Conservation (phyloP, 176 grass and related monocot genomes). For the Eleusine indica region DNA sequence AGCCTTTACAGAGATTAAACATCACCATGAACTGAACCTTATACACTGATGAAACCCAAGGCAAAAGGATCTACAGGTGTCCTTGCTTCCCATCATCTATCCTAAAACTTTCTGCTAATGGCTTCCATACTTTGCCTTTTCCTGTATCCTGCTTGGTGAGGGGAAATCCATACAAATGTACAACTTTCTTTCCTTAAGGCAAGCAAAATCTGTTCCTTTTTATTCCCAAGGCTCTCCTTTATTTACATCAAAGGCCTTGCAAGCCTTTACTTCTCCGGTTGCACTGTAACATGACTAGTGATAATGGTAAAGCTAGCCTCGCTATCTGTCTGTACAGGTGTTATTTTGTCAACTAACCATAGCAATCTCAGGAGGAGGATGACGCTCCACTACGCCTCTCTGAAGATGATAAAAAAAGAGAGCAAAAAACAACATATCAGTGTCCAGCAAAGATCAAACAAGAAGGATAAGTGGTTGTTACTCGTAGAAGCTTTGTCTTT, state of each 20-base stretch:
- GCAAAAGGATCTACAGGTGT: constrained; percentile 74
- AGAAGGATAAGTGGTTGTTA: not conserved
- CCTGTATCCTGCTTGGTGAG: constrained; percentile 45
- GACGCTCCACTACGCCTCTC: constrained; percentile 62
- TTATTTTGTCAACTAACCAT: constrained; percentile 48
- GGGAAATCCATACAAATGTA: constrained; percentile 66
- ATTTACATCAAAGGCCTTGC: constrained; percentile 85
- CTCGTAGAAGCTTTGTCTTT: not conserved
- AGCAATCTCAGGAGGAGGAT: constrained; percentile 56
- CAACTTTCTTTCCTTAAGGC: constrained; percentile 59
- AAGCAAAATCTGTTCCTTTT: constrained; percentile 67
- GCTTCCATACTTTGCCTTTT: constrained; percentile 42
- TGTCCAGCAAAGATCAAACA: not conserved
- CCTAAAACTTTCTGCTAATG: constrained; percentile 55
- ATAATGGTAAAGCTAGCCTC: constrained; percentile 63
- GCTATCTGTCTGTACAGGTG: constrained; percentile 97
- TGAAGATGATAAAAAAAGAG: constrained; percentile 27
- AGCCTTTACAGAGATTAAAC: constrained; percentile 49
- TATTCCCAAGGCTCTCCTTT: constrained; percentile 79
- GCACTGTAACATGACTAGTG: constrained; percentile 61
- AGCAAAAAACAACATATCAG: not conserved
- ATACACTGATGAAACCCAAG: constrained; percentile 69
- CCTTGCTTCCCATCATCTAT: constrained; percentile 75
- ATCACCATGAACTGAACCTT: constrained; percentile 44
- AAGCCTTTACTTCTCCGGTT: constrained; percentile 51